phyloP scores from a whole-genome alignment of 75 land plant genomes.

The Larix kaempferi region DNA sequence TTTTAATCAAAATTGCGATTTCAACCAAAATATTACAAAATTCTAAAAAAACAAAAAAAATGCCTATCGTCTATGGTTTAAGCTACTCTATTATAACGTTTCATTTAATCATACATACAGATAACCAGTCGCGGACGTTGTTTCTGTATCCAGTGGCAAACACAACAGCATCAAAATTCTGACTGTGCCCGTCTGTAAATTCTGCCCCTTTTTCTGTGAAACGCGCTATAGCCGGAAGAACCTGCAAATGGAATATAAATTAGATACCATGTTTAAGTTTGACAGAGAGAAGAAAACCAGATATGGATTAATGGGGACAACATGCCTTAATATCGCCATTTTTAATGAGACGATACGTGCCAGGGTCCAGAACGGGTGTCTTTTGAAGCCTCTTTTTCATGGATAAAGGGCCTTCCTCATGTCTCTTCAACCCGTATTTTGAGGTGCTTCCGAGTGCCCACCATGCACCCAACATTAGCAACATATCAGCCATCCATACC shows the following conservation, averaged over 20 bases:
- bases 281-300: neutral
- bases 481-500: constrained; percentile 27
- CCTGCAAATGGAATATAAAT: constrained; percentile 29
- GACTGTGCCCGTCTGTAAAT: constrained; percentile 38
- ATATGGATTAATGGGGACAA: neutral
- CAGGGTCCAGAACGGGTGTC: constrained; percentile 61
- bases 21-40: too few relatives aligned
- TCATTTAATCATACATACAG: constrained; percentile 19
- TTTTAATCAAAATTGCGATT: too few relatives aligned
- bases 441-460: constrained; percentile 40
- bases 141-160: constrained; percentile 66
- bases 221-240: constrained; percentile 28
- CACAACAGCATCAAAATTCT: constrained; percentile 54
- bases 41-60: too few relatives aligned
- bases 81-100: too few relatives aligned
- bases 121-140: constrained; percentile 47
- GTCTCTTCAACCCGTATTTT: constrained; percentile 49
- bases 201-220: constrained; percentile 24
- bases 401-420: constrained; percentile 47
- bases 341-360: constrained; percentile 55
- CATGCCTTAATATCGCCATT: constrained; percentile 56
- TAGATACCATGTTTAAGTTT: neutral
- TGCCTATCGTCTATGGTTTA: too few relatives aligned
- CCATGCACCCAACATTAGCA: constrained; percentile 27
- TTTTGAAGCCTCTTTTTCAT: constrained; percentile 43